Evolutionary conservation across 2,329 filamentous ascomycete genomes (phyloP).

Genomic region (Pseudogymnoascus sp.): DNA sequence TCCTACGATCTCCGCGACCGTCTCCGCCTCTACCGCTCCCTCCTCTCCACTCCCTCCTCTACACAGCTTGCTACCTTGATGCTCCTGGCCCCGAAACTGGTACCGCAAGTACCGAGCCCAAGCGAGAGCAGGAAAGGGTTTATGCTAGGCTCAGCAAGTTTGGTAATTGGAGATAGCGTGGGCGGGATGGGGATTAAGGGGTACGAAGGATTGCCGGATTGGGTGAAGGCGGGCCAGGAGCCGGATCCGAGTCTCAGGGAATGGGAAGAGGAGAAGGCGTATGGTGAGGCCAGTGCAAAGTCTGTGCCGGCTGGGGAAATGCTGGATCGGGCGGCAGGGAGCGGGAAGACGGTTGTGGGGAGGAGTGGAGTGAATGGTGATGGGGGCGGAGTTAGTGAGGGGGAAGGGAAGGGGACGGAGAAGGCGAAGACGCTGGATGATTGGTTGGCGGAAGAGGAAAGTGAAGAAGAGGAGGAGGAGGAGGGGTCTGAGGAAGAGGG

Average conservation of each 20-base stretch:
- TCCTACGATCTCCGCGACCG: slow-evolving; percentile 94
- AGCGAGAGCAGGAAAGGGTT: slow-evolving; percentile 76
- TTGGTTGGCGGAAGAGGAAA: slow-evolving; percentile 74
- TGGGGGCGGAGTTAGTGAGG: slow-evolving; percentile 27
- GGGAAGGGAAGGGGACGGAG: slow-evolving; percentile 41
- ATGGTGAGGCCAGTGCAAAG: slow-evolving; percentile 35
- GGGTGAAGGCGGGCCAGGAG: slow-evolving; percentile 75
- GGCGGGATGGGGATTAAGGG: slow-evolving; percentile 69
- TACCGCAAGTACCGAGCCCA: slow-evolving; percentile 82
- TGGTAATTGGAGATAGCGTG: slow-evolving; percentile 73
- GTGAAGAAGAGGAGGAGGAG: slow-evolving; percentile 49
- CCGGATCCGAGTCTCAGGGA: slow-evolving; percentile 71
- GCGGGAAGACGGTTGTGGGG: slow-evolving; percentile 32
- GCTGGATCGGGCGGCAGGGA: slow-evolving; percentile 52
- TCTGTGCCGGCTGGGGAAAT: slow-evolving; percentile 54
- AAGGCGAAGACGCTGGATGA: slow-evolving; percentile 78
- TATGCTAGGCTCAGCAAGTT: slow-evolving; percentile 74
- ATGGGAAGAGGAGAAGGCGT: slow-evolving; percentile 38
- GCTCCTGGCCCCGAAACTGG: slow-evolving; percentile 87
- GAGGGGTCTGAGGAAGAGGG: slow-evolving; percentile 45
- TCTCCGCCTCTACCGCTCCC: slow-evolving; percentile 77
- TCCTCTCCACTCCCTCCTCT: slow-evolving; percentile 67
- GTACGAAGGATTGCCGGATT: slow-evolving; percentile 73
- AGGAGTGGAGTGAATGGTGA: slow-evolving; percentile 43
- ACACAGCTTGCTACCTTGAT: slow-evolving; percentile 84